phyloP scores from a whole-genome alignment of 192 early-diverging fungal species.

The Coemansia umbellata region DNA sequence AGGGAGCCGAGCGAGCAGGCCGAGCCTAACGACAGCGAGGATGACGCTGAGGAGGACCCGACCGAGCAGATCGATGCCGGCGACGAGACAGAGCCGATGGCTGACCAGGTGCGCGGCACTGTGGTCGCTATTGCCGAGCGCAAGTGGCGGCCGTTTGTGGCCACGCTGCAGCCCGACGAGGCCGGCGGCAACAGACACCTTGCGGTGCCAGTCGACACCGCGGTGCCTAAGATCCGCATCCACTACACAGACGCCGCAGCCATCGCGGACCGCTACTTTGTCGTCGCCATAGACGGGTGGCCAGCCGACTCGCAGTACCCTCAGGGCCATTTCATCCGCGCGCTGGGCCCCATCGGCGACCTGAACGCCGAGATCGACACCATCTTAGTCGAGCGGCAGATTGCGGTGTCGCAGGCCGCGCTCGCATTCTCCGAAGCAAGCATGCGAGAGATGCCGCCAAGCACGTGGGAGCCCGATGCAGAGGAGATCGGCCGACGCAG shows the following conservation, averaged over 20 bases:
- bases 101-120: conserved; percentile 13
- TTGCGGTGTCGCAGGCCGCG: conserved; percentile 69
- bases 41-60: conserved; percentile 2
- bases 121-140: conserved; percentile 64
- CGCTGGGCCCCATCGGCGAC: conserved; percentile 60
- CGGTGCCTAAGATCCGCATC: conserved; percentile 73
- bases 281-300: conserved; percentile 72
- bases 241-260: conserved; percentile 58
- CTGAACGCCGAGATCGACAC: conserved; percentile 72
- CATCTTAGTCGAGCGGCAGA: conserved; percentile 72
- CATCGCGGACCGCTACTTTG: conserved; percentile 61
- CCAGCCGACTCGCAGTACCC: conserved; percentile 67
- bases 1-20: not conserved
- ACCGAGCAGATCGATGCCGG: conserved; percentile 26
- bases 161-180: conserved; percentile 64
- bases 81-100: conserved; percentile 11
- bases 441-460: conserved; percentile 62
- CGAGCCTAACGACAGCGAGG: not conserved
- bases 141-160: conserved; percentile 74
- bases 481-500: conserved; percentile 28
- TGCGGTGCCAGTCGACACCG: conserved; percentile 61
- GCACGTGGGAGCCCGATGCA: conserved; percentile 54
- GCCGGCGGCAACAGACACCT: conserved; percentile 55
- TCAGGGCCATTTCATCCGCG: conserved; percentile 70
- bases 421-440: conserved; percentile 62